These are phyloP conservation scores for Xylaria sp. DNA, from an alignment of 2,329 filamentous ascomycete species.

Conservation along the genomic window DNA sequence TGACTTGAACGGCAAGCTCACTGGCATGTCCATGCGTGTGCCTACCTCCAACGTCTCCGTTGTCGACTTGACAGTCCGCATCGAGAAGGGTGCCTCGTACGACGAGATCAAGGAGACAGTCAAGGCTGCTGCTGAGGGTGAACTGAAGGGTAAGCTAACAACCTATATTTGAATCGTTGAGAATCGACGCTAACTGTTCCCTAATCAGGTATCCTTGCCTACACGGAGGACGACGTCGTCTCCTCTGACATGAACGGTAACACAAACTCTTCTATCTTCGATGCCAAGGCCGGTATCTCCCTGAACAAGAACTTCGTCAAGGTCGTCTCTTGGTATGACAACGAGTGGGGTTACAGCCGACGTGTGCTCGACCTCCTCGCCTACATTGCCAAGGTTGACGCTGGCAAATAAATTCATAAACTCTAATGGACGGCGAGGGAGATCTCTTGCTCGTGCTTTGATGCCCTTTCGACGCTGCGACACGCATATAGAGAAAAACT, in stretches of 20 bases:
- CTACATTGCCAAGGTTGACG: slow-evolving; percentile 81
- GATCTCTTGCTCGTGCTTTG: background rate
- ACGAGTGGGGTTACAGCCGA: slow-evolving; percentile 99
- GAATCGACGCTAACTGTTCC: slow-evolving; percentile 22
- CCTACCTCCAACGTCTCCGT: slow-evolving; percentile 99
- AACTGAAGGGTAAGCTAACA: slow-evolving; percentile 75
- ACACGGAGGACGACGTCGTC: slow-evolving; percentile 97
- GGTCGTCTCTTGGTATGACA: slow-evolving; percentile 98
- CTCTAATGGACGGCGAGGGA: slow-evolving; percentile 30
- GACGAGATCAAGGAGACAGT: slow-evolving; percentile 92
- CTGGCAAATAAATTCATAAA: slow-evolving; percentile 50
- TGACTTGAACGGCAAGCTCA: slow-evolving; percentile 97
- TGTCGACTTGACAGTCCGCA: slow-evolving; percentile 92
- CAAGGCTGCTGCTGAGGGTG: slow-evolving; percentile 83
- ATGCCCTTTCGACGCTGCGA: background rate
- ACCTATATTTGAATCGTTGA: background rate
- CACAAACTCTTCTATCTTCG: slow-evolving; percentile 94
- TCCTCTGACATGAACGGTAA: slow-evolving; percentile 94
- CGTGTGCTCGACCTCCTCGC: slow-evolving; percentile 83
- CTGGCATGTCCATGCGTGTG: slow-evolving; percentile 99
- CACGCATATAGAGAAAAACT: slow-evolving; percentile 18
- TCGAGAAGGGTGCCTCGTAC: slow-evolving; percentile 87
- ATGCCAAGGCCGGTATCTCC: slow-evolving; percentile 98
- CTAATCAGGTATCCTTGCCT: slow-evolving; percentile 76
- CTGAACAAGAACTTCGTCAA: slow-evolving; percentile 99